Conservation (phyloP, 1,284 basidiomycete genomes). For the Cutaneotrichosporon curvatum region DNA sequence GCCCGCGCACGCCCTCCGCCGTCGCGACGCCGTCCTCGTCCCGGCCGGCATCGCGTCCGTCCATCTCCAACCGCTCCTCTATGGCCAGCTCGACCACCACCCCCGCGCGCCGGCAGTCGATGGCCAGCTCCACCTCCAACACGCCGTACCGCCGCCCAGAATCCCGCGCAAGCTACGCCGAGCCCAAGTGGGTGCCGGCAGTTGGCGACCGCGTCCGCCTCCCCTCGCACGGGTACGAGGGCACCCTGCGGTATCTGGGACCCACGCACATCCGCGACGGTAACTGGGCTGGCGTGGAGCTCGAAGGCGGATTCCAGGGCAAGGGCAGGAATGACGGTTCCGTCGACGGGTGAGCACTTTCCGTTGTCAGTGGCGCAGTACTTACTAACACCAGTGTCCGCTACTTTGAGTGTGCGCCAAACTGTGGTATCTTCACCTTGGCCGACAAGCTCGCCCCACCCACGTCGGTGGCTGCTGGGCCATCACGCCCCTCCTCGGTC, state of each 20-base stretch:
- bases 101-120: slow-evolving; percentile 31
- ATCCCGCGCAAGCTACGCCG: slow-evolving; percentile 24
- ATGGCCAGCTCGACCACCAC: slow-evolving; percentile 23
- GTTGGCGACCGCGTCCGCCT: slow-evolving; percentile 75
- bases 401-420: slow-evolving; percentile 79
- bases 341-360: slow-evolving; percentile 66
- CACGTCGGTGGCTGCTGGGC: slow-evolving; percentile 44
- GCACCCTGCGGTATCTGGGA: slow-evolving; percentile 68
- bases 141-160: slow-evolving; percentile 36
- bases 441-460: slow-evolving; percentile 69
- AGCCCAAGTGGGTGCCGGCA: slow-evolving; percentile 27
- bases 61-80: slow-evolving; percentile 24
- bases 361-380: no score
- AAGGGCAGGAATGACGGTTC: slow-evolving; percentile 94
- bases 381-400: slow-evolving; percentile 53
- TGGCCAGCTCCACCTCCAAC: slow-evolving; percentile 30
- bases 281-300: slow-evolving; percentile 82
- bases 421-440: slow-evolving; percentile 86
- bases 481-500: slow-evolving; percentile 65
- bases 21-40: slow-evolving; percentile 25
- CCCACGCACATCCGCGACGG: slow-evolving; percentile 78
- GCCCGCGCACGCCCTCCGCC: slow-evolving; percentile 23
- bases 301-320: slow-evolving; percentile 76
- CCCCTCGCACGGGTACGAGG: slow-evolving; percentile 71
- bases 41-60: slow-evolving; percentile 25